A percentile compares a stretch with the other conserved stretches of the same genome.
Conservation (phyloP, 2,329 filamentous ascomycete species). For the Clonostachys byssicola region DNA sequence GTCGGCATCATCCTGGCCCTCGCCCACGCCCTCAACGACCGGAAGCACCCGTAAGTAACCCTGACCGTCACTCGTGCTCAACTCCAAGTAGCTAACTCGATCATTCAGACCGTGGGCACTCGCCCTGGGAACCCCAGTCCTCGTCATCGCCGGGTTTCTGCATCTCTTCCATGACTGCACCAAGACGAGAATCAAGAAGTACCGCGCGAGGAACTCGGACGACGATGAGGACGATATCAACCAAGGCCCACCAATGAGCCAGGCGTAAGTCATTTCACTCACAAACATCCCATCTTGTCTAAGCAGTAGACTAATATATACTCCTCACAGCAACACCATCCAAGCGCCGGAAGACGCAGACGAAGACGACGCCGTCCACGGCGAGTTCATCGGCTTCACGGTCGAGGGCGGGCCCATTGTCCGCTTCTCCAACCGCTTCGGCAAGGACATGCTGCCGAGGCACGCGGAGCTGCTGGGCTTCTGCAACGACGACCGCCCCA, state of each 20-base stretch:
- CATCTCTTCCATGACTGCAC: constrained; percentile 39
- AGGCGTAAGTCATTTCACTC: constrained; percentile 27
- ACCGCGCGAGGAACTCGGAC: constrained; percentile 2
- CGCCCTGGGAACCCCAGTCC: constrained; percentile 54
- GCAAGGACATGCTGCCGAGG: constrained; percentile 15
- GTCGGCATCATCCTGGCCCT: constrained; percentile 50
- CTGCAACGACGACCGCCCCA: constrained; percentile 23
- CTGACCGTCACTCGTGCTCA: background rate
- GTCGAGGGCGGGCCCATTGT: constrained; percentile 40
- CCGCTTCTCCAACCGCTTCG: constrained; percentile 29
- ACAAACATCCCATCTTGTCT: background rate
- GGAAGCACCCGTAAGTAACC: constrained; percentile 43
- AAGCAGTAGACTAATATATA: background rate
- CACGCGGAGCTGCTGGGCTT: constrained; percentile 30
- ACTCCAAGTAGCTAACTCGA: background rate
- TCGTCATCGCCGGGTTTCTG: constrained; percentile 51
- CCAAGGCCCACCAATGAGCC: constrained; percentile 31
- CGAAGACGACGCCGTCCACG: constrained; percentile 21
- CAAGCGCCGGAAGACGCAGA: constrained; percentile 23
- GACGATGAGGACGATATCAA: constrained; percentile 13
- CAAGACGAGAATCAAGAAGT: constrained; percentile 25
- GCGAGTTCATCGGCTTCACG: constrained; percentile 37
- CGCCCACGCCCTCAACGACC: constrained; percentile 41
- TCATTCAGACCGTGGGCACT: constrained; percentile 47
- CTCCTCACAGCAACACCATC: constrained; percentile 25